Base-by-base conservation (phyloP, 2,329 filamentous ascomycete genomes). In the Bipolaris victoriae region DNA sequence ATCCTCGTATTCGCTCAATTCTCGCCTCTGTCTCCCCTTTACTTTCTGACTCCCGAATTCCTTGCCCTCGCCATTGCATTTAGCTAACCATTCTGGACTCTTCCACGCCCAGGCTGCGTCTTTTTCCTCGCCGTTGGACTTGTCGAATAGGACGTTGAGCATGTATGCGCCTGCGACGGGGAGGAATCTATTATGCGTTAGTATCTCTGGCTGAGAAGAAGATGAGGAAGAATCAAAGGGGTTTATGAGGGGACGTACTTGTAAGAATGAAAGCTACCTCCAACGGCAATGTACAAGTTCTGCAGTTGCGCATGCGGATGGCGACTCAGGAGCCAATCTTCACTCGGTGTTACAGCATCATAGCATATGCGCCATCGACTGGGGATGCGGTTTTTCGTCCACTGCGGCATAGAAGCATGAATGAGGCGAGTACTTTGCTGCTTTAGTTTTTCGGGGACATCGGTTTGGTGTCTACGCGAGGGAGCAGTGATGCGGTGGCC, bases 231-330 rank as follows among this genome's bases (percentile, higher is more conserved):
- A 9, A 0, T 0, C n/a, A 15, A 2, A 22, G 3, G 18, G 6
- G 7, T 5, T 3, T 2, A 40, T 2, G 36, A 5, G 39, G 11
- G 7, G 10, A 47, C 55, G 16, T 52, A 61, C 70, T 89, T 88
- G 81, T 83, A 88, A 29, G 83, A 82, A 67, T 89, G 86, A 61
- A 88, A 72, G 11, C 85, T 88, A 1, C 87, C 86, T 11, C 84
- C 86, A 0, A 83, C 84, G 0, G 86, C 86, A 22, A 90, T 70
- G 70, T 83, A 88, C 13, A 89, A 72, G 57, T 84, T 84, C 70
- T 69, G 18, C 67, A 83, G 63, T 9, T 79, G 73, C 5, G 79
- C 72, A 58, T 85, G 79, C 2, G 84, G 81, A 67, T 83, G 80
- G 29, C 61, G 71, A 7, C 81, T 81, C 64, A 89, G 83, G 51